These are phyloP conservation scores for Trichophaea hybrida DNA, from an alignment of 2,329 filamentous ascomycete species.

Conservation along the genomic window DNA sequence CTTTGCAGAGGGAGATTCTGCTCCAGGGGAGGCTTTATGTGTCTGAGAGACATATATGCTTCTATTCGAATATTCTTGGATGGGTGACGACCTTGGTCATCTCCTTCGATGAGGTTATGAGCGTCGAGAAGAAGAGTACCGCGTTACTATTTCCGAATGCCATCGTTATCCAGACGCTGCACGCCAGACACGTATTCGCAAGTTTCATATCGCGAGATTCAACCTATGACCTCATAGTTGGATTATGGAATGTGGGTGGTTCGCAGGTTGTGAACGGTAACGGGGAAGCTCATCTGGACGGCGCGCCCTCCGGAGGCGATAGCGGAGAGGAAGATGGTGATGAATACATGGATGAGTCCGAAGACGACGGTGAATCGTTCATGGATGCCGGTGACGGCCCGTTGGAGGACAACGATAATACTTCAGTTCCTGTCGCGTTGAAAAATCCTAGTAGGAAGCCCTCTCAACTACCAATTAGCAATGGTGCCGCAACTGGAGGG, in stretches of 20 bases:
- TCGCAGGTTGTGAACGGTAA: conserved; percentile 51
- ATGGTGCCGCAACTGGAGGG: conserved; percentile 28
- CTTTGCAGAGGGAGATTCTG: conserved; percentile 85
- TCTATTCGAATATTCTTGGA: conserved; percentile 95
- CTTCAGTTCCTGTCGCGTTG: conserved; percentile 29
- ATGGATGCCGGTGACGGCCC: conserved; percentile 42
- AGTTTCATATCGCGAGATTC: conserved; percentile 89
- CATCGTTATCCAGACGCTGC: conserved; percentile 87
- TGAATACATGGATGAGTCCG: conserved; percentile 29
- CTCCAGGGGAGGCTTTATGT: conserved; percentile 89
- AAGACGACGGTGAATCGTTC: conserved; percentile 45
- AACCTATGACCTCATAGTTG: conserved; percentile 91
- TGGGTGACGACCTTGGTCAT: conserved; percentile 97
- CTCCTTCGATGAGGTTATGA: conserved; percentile 94
- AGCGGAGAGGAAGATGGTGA: conserved; percentile 37
- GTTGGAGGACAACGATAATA: conserved; percentile 40
- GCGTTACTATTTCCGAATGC: conserved; percentile 94
- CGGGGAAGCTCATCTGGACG: conserved; percentile 73
- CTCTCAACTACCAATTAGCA: conserved; percentile 40
- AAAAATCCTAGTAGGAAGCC: conserved; percentile 55
- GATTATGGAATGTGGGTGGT: conserved; percentile 96
- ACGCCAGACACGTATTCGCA: conserved; percentile 89
- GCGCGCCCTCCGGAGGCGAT: conserved; percentile 55
- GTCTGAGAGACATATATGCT: conserved; percentile 93
- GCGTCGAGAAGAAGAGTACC: conserved; percentile 91